A percentile compares a stretch with the other conserved stretches of the same genome.
These are phyloP conservation scores for Candida nemodendra DNA, from an alignment of 805 yeast species.

Conservation along the genomic window DNA sequence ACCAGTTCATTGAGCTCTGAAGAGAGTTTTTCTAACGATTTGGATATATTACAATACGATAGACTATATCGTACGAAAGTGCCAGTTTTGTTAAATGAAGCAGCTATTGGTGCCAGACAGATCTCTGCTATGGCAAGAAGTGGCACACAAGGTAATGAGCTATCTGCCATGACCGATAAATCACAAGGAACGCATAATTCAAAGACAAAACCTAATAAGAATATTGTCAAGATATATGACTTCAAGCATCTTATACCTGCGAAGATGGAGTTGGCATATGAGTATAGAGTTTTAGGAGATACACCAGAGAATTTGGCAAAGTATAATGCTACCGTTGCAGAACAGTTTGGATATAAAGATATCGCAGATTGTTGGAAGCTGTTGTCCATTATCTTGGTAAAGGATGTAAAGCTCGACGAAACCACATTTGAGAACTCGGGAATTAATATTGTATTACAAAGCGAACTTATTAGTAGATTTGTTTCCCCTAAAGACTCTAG, in stretches of 20 bases:
- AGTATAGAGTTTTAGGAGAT: conserved; percentile 62
- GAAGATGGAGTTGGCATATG: conserved; percentile 65
- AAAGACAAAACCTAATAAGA: conserved; percentile 35
- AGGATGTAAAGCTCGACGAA: conserved; percentile 36
- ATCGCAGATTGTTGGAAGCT: conserved; percentile 77
- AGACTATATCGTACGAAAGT: conserved; percentile 47
- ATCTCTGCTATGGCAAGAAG: conserved; percentile 26
- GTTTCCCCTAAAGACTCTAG: conserved; percentile 12
- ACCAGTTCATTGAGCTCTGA: conserved; percentile 37
- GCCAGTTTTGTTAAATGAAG: conserved; percentile 48
- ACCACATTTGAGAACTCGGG: conserved; percentile 3
- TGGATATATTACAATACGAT: conserved; percentile 63
- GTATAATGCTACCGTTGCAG: conserved; percentile 72
- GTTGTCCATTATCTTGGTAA: conserved; percentile 45
- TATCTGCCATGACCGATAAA: conserved; percentile 40
- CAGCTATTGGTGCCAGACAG: conserved; percentile 27
- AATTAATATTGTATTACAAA: conserved; percentile 11
- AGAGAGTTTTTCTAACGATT: conserved; percentile 65
- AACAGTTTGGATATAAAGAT: conserved; percentile 55
- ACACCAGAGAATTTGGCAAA: conserved; percentile 62
- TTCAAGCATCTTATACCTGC: conserved; percentile 73
- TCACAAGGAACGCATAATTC: conserved; percentile 29
- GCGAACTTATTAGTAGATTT: conserved; percentile 17
- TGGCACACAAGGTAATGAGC: conserved; percentile 27
- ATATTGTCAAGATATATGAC: conserved; percentile 63